Evolutionary conservation across 2,329 filamentous ascomycete genomes (phyloP).

Genomic region (Aureobasidium uvarum): DNA sequence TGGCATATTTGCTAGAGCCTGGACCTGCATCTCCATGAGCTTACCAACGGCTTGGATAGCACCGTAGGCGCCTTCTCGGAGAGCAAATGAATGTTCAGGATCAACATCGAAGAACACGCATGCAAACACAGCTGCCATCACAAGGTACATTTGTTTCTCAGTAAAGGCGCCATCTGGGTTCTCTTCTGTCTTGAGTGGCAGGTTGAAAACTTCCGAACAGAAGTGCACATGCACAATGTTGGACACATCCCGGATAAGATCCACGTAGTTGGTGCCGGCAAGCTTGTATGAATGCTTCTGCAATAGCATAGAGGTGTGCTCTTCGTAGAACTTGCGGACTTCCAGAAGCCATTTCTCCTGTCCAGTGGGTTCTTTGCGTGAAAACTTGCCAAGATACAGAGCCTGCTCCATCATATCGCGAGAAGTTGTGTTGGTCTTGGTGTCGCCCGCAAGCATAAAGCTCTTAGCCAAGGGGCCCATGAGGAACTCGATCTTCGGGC

Average conservation of each 20-base stretch:
- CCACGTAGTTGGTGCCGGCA: constrained; percentile 47
- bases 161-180: constrained; percentile 54
- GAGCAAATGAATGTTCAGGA: constrained; percentile 52
- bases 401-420: constrained; percentile 46
- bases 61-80: constrained; percentile 50
- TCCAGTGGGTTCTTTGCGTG: constrained; percentile 33
- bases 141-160: constrained; percentile 54
- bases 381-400: constrained; percentile 42
- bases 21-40: constrained; percentile 51
- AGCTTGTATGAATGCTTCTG: constrained; percentile 49
- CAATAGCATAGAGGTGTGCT: constrained; percentile 48
- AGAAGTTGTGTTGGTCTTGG: constrained; percentile 43
- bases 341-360: constrained; percentile 47
- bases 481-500: constrained; percentile 47
- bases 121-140: constrained; percentile 54
- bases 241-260: constrained; percentile 52
- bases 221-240: constrained; percentile 57
- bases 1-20: constrained; percentile 44
- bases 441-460: constrained; percentile 52
- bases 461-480: constrained; percentile 46
- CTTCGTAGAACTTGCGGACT: constrained; percentile 50
- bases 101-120: constrained; percentile 57
- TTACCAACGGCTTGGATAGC: constrained; percentile 53
- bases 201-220: constrained; percentile 53
- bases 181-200: constrained; percentile 56